Evolutionary conservation across 306 rosid species (phyloP), one percentile per base, ranked within the genome.

Genomic region (Astragalus glycyphyllos): DNA sequence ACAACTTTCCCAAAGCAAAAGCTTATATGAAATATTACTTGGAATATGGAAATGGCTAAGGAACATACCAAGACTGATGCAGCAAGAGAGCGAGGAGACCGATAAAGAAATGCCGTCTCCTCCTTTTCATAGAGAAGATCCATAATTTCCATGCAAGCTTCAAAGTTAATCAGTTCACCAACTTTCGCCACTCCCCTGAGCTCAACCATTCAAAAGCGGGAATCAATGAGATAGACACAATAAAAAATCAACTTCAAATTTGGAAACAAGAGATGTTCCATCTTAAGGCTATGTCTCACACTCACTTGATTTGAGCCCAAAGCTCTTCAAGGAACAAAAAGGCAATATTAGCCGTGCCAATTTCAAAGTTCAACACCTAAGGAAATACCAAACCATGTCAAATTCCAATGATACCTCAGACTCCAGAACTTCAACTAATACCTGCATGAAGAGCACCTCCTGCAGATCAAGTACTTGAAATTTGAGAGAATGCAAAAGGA

Each of bases 391-490:
- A 13, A 77, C 31, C 53, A 54, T 56, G 77, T 65, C 41, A 78
- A 32, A 26, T 56, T 16, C 35, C 2, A 32, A 69, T 40, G 29
- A 68, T 23, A 69, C 26, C 23, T 78, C 16, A 51, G 75, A 53
- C 63, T 68, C 54, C 13, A 49, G 37, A 50, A 51, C 48, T 68
- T 50, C 58, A 68, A 76, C 45, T 65, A 34, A 35, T 79, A 90
- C 98, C 98, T 88, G 87, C 96, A 90, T 73, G 71, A 90, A 85
- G 62, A 90, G 83, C 80, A 84, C 69, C 89, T 93, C 97, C 97
- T 90, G 77, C 62, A 42, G 40, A 69, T 56, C 73, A 81, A 48
- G 49, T 34, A 66, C 14, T 20, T 20, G 46, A 38, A 71, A 40
- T 37, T 41, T 11, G 34, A 76, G 68, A 40, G 14, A 13, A 31